Base-by-base conservation (phyloP, 1,284 basidiomycete species). In the Trichosporon faecale region DNA sequence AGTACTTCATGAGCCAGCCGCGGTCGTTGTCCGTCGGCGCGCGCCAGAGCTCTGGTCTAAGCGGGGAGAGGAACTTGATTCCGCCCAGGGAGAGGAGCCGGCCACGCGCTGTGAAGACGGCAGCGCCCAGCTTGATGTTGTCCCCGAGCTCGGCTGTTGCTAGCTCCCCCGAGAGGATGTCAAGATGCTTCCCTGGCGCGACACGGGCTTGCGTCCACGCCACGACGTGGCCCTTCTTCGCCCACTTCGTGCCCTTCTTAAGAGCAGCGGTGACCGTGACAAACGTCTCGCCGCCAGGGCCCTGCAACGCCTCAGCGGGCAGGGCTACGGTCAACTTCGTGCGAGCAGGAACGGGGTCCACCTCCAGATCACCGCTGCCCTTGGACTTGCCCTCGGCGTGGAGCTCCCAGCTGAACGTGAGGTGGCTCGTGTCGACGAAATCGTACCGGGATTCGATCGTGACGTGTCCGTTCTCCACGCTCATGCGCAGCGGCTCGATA, bases 11-110 rank as follows among this genome's bases (percentile, higher is more conserved):
- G n/a, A 66, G 49, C 31, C 18, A 25, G n/a, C 64, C 70, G 18
- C 55, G 25, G 64, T 77, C 76, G 66, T 76, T 76, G 67, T 77
- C 76, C 8, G 73, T 77, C 52, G 68, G 33, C 7, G 75, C 75
- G 27, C 76, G 72, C 72, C 75, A 75, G 16, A 77, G 35, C 66
- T 76, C 7, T 73, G 65, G 6, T 55, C 16, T 2, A 61, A n/a
- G 18, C n/a, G 37, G 29, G 8, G 23, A 25, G 9, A 35, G 27
- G 35, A 68, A 46, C 5, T 57, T 23, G 64, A 70, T 7, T 1
- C 27, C 29, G 11, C 70, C 70, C 8, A 76, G 40, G 4, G 21
- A 21, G 11, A 68, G 14, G 7, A 76, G 68, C 21, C 61, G 63
- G 18, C 74, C 74, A 0, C 31, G 5, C 9, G 27, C n/a, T 31